Evolutionary conservation across 2,329 filamentous ascomycete species (phyloP).

Genomic region (Furcasterigmium sp.): DNA sequence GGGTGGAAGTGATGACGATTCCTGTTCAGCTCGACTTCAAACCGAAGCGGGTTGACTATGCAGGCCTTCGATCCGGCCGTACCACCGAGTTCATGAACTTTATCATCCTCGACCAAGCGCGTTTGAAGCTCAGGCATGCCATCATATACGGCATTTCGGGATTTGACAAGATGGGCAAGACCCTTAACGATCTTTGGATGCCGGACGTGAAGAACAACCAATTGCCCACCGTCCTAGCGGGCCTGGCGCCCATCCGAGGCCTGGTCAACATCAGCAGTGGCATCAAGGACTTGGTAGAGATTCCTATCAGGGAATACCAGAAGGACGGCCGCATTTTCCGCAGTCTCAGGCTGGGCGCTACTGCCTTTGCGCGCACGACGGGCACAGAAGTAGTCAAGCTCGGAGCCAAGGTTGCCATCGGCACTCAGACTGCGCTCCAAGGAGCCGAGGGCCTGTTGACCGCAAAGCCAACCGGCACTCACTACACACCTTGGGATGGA

Average conservation of each 20-base stretch:
- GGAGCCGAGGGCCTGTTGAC: slow-evolving; percentile 77
- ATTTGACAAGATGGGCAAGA: slow-evolving; percentile 84
- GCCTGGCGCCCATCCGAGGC: slow-evolving; percentile 82
- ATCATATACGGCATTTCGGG: slow-evolving; percentile 91
- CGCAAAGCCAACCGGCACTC: slow-evolving; percentile 30
- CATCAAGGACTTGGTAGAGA: slow-evolving; percentile 77
- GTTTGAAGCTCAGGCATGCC: slow-evolving; percentile 79
- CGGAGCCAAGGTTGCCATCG: slow-evolving; percentile 89
- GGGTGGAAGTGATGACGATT: slow-evolving; percentile 80
- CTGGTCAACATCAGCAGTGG: slow-evolving; percentile 88
- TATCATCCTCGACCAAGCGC: slow-evolving; percentile 80
- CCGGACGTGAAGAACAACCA: slow-evolving; percentile 88
- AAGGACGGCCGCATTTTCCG: slow-evolving; percentile 92
- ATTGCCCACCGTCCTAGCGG: slow-evolving; percentile 81
- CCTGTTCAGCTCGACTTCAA: slow-evolving; percentile 90
- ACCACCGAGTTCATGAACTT: slow-evolving; percentile 99
- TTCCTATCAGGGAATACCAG: slow-evolving; percentile 87
- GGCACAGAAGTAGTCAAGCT: slow-evolving; percentile 91
- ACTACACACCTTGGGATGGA: slow-evolving; percentile 42
- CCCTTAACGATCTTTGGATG: slow-evolving; percentile 94
- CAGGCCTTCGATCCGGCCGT: slow-evolving; percentile 82
- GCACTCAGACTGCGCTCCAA: slow-evolving; percentile 88
- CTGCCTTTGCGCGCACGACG: slow-evolving; percentile 87
- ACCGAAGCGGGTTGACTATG: slow-evolving; percentile 95
- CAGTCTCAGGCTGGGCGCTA: slow-evolving; percentile 84